Conservation (phyloP, 108 stramenopile genomes). For the Nitzschia sp. region DNA sequence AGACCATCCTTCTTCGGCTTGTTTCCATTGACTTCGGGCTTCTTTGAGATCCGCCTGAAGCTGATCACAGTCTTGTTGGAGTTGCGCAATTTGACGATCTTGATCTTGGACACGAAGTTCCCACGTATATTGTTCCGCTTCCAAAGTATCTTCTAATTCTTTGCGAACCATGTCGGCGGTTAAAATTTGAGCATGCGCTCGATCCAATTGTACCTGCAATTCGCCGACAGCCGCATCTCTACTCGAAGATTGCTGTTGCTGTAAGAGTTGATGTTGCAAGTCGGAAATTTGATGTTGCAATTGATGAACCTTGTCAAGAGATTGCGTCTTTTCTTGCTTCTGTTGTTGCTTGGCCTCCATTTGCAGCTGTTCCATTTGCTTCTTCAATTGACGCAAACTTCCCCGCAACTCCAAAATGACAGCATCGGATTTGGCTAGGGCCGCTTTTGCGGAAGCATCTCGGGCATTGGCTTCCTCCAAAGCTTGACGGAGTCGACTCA, state of each 20-base stretch:
- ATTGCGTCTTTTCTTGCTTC: background rate
- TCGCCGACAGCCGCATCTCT: slow-evolving; percentile 43
- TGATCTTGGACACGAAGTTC: slow-evolving; percentile 65
- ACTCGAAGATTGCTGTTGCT: background rate
- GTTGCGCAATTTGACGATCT: slow-evolving; percentile 40
- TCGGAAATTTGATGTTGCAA: slow-evolving; percentile 7
- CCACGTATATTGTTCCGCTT: slow-evolving; percentile 74
- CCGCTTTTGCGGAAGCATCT: slow-evolving; percentile 41
- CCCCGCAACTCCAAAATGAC: slow-evolving; percentile 55
- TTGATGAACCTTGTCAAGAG: slow-evolving; percentile 1
- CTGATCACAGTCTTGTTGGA: slow-evolving; percentile 38
- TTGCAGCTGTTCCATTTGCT: slow-evolving; percentile 37
- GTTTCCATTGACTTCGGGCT: slow-evolving; percentile 48
- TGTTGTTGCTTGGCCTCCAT: slow-evolving; percentile 5
- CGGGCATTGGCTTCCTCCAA: slow-evolving; percentile 35
- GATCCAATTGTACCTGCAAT: slow-evolving; percentile 60
- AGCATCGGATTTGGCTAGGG: slow-evolving; percentile 52
- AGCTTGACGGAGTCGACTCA: slow-evolving; percentile 33
- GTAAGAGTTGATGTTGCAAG: slow-evolving; percentile 14
- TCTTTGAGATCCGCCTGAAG: slow-evolving; percentile 43
- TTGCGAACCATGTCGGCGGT: slow-evolving; percentile 70
- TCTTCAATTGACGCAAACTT: slow-evolving; percentile 41
- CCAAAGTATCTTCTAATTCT: slow-evolving; percentile 65
- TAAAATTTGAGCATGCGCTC: slow-evolving; percentile 65
- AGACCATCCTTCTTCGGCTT: slow-evolving; percentile 54